A percentile compares a stretch with the other conserved stretches of the same genome.
phyloP scores from a whole-genome alignment of 2,329 filamentous ascomycete species.

The Aureobasidium sp. region DNA sequence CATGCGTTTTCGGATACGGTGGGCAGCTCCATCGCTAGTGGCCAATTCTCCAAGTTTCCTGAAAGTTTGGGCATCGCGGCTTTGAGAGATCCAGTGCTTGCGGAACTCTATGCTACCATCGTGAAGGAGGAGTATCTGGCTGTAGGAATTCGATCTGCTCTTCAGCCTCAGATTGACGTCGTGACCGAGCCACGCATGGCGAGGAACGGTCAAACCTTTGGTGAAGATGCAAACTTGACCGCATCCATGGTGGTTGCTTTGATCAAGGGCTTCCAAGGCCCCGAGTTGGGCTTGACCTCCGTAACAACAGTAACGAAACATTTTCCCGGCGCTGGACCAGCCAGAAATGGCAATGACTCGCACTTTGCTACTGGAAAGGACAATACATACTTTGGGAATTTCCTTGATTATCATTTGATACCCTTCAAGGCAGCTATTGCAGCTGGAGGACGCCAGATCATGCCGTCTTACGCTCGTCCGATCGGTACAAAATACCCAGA shows the following conservation, averaged over 20 bases:
- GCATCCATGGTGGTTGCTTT: slow-evolving; percentile 52
- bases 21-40: slow-evolving; percentile 63
- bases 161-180: slow-evolving; percentile 63
- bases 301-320: slow-evolving; percentile 3
- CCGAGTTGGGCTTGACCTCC: neutral
- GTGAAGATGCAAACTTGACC: slow-evolving; percentile 61
- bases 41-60: slow-evolving; percentile 72
- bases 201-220: slow-evolving; percentile 65
- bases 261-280: slow-evolving; percentile 5
- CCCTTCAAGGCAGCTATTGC: slow-evolving; percentile 3
- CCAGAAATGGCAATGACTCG: slow-evolving; percentile 3
- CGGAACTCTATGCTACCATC: slow-evolving; percentile 56
- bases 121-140: slow-evolving; percentile 61
- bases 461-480: slow-evolving; percentile 4
- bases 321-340: slow-evolving; percentile 7
- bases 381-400: neutral
- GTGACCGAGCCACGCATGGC: slow-evolving; percentile 65
- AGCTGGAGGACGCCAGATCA: slow-evolving; percentile 4
- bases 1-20: slow-evolving; percentile 64
- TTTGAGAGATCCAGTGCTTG: slow-evolving; percentile 63
- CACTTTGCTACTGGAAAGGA: slow-evolving; percentile 10
- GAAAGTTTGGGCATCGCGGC: slow-evolving; percentile 57
- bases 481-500: slow-evolving; percentile 7
- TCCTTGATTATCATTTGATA: neutral
- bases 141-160: slow-evolving; percentile 67